Base-by-base conservation (phyloP, 805 yeast species). In the Starmera quercuum region DNA sequence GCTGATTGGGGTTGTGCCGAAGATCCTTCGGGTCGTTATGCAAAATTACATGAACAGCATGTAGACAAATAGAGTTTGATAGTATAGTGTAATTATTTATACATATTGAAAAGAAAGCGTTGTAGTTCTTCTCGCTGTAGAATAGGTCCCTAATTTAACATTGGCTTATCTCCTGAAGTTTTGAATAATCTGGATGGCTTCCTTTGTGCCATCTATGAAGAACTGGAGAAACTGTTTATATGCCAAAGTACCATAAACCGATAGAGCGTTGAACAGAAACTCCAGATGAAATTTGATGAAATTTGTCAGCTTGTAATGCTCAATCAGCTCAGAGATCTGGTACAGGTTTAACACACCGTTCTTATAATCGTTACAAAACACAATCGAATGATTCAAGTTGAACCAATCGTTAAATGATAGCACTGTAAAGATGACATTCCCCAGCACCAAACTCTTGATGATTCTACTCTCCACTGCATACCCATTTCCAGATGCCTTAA, bases 1-100 rank as follows among this genome's bases (percentile, higher is more conserved):
- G 97, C 97, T 43, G 98, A 92, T 63, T 92, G 99, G 99, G 99
- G 99, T 47, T 92, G 98, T 68, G 87, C 88, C 55, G 95, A 81
- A 53, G 99, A 92, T 64, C 99, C 99, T 35, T 83, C 95, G 36
- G 99, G 99, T 46, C 84, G 99, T 69, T 90, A 71, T 58, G 97
- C 95, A 48, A 76, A 83, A 68, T 77, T 83, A 50, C 98, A 92
- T 62, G 88, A 83, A 36, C 60, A 80, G 51, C 75, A 80, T 44
- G 73, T 79, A 40, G 58, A 55, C 17, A 52, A 52, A 4, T 15
- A 27, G n/a, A 27, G 13, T 12, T 25, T 25, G 6, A 11, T 9
- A 14, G 5, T 11, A 14, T 25, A 12, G 5, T 23, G 26, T 23
- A 14, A 12, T 6, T 23, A 6, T 23, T 23, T 23, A n/a, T 7